Conservation (phyloP, 345 rosid genomes). For the Lepidium aucheri region DNA sequence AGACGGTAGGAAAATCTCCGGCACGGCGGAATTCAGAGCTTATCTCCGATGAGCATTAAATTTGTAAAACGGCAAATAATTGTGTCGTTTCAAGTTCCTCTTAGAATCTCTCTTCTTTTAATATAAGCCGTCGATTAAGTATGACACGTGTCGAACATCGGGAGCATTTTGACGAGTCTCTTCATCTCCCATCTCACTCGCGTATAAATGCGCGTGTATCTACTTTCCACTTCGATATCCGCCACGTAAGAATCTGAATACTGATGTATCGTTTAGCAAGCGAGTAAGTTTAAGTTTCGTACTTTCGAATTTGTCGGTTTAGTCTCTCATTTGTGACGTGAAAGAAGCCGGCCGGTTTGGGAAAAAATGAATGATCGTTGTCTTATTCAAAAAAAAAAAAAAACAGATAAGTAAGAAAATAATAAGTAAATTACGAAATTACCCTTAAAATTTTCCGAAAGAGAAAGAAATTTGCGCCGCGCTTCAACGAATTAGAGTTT, state of each 20-base stretch:
- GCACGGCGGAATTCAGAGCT: no score
- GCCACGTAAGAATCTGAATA: neutral
- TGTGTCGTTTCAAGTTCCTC: neutral
- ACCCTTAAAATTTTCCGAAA: conserved; percentile 4
- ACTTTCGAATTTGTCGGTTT: neutral
- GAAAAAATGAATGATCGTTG: neutral
- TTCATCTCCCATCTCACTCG: neutral
- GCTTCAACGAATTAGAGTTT: neutral
- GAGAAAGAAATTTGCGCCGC: conserved; percentile 2
- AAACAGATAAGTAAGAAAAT: conserved; percentile 5
- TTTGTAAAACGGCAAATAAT: neutral
- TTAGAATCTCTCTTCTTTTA: neutral
- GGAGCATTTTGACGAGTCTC: conserved; percentile 5
- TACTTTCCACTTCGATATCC: neutral
- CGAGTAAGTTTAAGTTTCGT: neutral
- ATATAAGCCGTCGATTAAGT: neutral
- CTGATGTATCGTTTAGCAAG: neutral
- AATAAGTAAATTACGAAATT: neutral
- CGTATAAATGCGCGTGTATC: rapidly evolving
- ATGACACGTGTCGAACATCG: conserved; percentile 15
- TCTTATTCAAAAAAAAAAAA: conserved; percentile 2
- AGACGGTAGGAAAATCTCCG: neutral
- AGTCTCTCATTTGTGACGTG: conserved; percentile 3
- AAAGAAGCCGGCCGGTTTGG: no score
- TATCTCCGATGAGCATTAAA: neutral